phyloP scores from a whole-genome alignment of 106 monocot species.

The Allium fistulosum region DNA sequence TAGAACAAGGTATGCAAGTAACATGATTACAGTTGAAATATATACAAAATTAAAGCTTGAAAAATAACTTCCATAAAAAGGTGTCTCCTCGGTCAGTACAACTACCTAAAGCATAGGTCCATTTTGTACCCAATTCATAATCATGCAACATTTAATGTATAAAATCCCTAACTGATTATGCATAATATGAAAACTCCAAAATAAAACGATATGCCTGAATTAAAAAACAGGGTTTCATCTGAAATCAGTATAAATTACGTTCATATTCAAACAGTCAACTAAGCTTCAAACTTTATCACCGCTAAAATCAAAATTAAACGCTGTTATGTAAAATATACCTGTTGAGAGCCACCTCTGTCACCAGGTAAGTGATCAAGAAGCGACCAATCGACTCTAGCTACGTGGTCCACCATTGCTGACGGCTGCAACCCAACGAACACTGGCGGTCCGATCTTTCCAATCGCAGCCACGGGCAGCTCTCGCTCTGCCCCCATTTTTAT shows the following conservation, averaged over 20 bases:
- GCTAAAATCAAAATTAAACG: not conserved
- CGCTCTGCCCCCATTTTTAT: conserved; percentile 38
- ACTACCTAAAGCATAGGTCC: too few relatives aligned
- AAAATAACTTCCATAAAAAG: too few relatives aligned
- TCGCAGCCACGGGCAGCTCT: conserved; percentile 14
- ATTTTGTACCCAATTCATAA: too few relatives aligned
- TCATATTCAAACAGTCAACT: not conserved
- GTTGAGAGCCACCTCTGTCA: conserved; percentile 77
- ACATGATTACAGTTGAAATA: too few relatives aligned
- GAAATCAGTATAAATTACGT: not conserved
- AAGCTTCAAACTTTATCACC: not conserved
- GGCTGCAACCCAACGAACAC: conserved; percentile 66
- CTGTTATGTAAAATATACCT: conserved; percentile 19
- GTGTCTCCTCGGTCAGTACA: too few relatives aligned
- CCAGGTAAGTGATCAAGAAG: conserved; percentile 76
- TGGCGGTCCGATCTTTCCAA: conserved; percentile 5
- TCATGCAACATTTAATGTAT: too few relatives aligned
- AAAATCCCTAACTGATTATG: too few relatives aligned
- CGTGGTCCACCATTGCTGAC: conserved; percentile 76
- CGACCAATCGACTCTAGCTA: conserved; percentile 72
- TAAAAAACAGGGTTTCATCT: not conserved
- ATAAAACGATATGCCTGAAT: too few relatives aligned
- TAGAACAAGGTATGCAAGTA: too few relatives aligned
- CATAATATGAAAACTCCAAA: too few relatives aligned
- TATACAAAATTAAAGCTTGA: too few relatives aligned